These are phyloP conservation scores for Escallonia rubra DNA, from an alignment of 129 eudicot genomes.

Conservation along the genomic window DNA sequence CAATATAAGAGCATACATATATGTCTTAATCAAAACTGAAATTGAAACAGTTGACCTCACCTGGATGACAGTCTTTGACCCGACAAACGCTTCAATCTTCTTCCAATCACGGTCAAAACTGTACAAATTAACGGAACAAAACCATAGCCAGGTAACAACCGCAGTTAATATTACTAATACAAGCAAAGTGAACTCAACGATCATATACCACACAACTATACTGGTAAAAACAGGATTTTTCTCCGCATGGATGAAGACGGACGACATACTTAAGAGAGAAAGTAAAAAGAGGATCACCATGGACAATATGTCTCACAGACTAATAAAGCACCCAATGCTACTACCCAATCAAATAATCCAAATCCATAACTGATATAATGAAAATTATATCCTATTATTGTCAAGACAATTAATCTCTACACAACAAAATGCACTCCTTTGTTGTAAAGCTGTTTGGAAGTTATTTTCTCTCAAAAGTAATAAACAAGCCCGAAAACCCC, in stretches of 20 bases:
- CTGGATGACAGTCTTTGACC: conserved; percentile 94
- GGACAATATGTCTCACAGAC: too few species aligned
- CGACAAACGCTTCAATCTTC: conserved; percentile 92
- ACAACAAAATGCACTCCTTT: neutral
- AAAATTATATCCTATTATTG: too few species aligned
- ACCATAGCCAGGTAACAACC: neutral
- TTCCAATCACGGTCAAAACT: conserved; percentile 99
- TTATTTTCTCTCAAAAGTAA: neutral
- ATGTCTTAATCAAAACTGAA: neutral
- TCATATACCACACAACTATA: neutral
- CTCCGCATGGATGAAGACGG: neutral
- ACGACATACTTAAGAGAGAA: too few species aligned
- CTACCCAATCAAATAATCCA: too few species aligned
- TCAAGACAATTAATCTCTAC: neutral
- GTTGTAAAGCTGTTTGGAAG: neutral
- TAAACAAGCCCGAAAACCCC: too few species aligned
- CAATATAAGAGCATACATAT: neutral
- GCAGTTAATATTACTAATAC: neutral
- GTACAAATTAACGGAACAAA: conserved; percentile 8
- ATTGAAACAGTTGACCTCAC: conserved; percentile 24
- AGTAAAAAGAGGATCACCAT: too few species aligned
- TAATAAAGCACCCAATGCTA: too few species aligned
- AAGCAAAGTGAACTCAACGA: neutral
- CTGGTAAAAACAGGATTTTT: neutral
- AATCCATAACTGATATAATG: too few species aligned